Evolutionary conservation across 768 basidiomycete genomes (phyloP).

Genomic region (Scleroderma citrinum): DNA sequence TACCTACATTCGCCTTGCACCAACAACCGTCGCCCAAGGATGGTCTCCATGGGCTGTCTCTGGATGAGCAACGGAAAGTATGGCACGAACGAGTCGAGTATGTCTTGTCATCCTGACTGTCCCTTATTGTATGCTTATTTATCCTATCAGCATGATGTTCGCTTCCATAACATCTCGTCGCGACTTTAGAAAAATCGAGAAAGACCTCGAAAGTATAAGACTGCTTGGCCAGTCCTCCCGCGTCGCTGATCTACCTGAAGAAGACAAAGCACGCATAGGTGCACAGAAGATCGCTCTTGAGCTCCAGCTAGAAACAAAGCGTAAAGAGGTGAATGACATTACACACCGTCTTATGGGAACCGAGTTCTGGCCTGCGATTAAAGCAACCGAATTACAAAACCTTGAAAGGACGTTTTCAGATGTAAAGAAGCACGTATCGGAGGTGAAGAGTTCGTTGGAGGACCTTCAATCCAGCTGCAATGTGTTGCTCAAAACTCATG

Average conservation of each 20-base stretch:
- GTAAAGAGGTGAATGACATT: slow-evolving; percentile 26
- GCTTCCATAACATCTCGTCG: slow-evolving; percentile 29
- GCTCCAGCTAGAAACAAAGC: slow-evolving; percentile 22
- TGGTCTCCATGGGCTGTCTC: slow-evolving; percentile 19
- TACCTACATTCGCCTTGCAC: slow-evolving; percentile 14
- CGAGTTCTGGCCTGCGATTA: slow-evolving; percentile 37
- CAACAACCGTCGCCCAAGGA: slow-evolving; percentile 4
- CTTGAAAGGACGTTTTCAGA: slow-evolving; percentile 16
- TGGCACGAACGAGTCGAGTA: slow-evolving; percentile 40
- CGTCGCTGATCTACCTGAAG: slow-evolving; percentile 19
- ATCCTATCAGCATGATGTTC: slow-evolving; percentile 29
- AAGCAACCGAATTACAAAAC: slow-evolving; percentile 16
- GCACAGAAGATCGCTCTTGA: slow-evolving; percentile 20
- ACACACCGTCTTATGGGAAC: slow-evolving; percentile 28
- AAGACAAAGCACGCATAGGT: slow-evolving; percentile 18
- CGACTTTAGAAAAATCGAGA: slow-evolving; percentile 27
- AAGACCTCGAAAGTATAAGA: slow-evolving; percentile 26
- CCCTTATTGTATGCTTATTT: not conserved
- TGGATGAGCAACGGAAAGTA: slow-evolving; percentile 31
- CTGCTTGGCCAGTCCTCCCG: slow-evolving; percentile 21
- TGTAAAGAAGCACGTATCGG: slow-evolving; percentile 24
- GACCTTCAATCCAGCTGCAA: slow-evolving; percentile 19
- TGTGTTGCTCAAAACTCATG: slow-evolving; percentile 17
- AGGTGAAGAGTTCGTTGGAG: slow-evolving; percentile 22
- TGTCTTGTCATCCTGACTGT: slow-evolving; percentile 8